Evolutionary conservation across 1,139 yeast species (phyloP), one percentile per base, ranked within the genome.

Genomic region (Suhomyces bokatorum): DNA sequence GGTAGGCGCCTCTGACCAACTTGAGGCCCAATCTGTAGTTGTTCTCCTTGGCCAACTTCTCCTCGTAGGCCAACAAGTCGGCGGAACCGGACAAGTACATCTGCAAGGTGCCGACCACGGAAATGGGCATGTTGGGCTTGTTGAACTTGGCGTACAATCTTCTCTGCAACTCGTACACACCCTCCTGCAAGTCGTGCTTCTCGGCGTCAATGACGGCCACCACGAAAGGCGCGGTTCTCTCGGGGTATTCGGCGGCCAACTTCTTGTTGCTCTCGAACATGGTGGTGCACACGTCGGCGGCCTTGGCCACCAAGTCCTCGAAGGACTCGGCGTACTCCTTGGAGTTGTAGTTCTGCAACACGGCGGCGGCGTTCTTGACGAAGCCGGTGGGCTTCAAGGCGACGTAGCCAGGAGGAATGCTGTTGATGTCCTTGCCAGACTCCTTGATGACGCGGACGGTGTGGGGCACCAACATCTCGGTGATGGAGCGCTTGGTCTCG

Each of bases 1-100:
- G 81, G 70, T 93, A 93, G 7, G 99, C 99, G 52, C 99, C 99
- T 64, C 99, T 82, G n/a, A 93, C 99, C 45, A 93, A 77, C 66
- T 93, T 93, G 70, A 90, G 75, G 16, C 97, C 98, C 50, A 90
- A 69, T 60, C 87, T 79, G 66, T 90, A 91, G 47, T 76, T 73
- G 49, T 78, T 76, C 47, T 77, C 65, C 48, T 67, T 58, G 12
- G 98, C 97, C 49, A 83, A 71, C 50, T 73, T 69, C 53, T 82
- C 80, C 62, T 91, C 97, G 37, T 67, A 53, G 31, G 80, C 67
- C 52, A 91, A 71, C 55, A 87, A 77, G 26, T 74, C 74, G 2
- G 83, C 65, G 1, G 96, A 81, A 51, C 83, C 88, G 42, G 83
- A 80, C 59, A 93, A 75, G 67, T 93, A 93, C 89, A 91, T 83